A percentile compares a stretch with the other conserved stretches of the same genome.
Conservation (phyloP, 2,329 filamentous ascomycete species). For the Ascocoryne sarcoides region DNA sequence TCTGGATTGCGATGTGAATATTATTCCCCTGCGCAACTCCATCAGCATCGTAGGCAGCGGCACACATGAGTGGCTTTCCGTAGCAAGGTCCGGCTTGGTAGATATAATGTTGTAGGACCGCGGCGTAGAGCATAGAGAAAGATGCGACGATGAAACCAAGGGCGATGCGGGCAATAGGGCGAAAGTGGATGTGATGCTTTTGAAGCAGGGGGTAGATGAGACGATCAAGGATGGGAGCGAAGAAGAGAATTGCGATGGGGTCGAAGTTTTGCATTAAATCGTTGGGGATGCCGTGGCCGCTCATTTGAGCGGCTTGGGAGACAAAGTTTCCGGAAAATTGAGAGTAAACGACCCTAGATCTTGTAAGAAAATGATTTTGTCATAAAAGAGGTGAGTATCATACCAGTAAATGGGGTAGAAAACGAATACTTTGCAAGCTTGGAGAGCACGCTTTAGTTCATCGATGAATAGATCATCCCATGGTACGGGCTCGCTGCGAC, state of each 20-base stretch:
- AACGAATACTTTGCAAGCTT: constrained; percentile 46
- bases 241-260: constrained; percentile 49
- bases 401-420: constrained; percentile 56
- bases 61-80: constrained; percentile 25
- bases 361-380: background rate
- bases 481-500: constrained; percentile 13
- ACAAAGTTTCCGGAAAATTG: constrained; percentile 54
- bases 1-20: constrained; percentile 38
- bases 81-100: constrained; percentile 54
- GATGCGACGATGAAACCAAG: constrained; percentile 52
- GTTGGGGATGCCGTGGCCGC: constrained; percentile 44
- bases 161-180: constrained; percentile 47
- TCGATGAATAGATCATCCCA: constrained; percentile 59
- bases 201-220: constrained; percentile 50
- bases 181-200: constrained; percentile 45
- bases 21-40: constrained; percentile 42
- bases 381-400: background rate
- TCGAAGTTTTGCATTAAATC: constrained; percentile 54
- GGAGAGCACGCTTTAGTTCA: constrained; percentile 48
- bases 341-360: constrained; percentile 38
- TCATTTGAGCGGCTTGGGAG: constrained; percentile 48
- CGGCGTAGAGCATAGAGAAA: constrained; percentile 45
- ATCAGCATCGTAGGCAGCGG: constrained; percentile 1
- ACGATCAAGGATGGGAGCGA: constrained; percentile 43
- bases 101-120: constrained; percentile 48